Conservation (phyloP, 768 basidiomycete species). For the Suillus luteus region DNA sequence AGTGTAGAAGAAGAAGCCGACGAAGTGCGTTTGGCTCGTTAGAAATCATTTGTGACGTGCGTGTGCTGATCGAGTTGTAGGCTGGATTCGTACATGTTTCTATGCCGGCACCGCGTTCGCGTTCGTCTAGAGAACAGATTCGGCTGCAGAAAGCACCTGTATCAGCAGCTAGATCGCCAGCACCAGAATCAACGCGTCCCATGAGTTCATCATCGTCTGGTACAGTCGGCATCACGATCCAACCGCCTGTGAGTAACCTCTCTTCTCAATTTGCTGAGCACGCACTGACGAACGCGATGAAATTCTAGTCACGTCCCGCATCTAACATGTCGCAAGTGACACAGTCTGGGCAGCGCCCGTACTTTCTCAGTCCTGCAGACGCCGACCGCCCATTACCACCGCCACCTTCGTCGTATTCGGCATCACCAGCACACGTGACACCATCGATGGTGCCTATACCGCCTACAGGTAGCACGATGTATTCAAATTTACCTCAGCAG, state of each 20-base stretch:
- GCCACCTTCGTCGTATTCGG: slow-evolving; percentile 16
- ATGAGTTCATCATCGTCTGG: slow-evolving; percentile 32
- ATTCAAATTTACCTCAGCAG: slow-evolving; percentile 29
- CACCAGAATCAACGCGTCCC: slow-evolving; percentile 23
- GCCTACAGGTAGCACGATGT: slow-evolving; percentile 17
- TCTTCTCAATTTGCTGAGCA: background rate
- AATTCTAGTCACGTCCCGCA: slow-evolving; percentile 17
- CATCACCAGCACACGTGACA: slow-evolving; percentile 6
- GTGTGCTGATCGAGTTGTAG: slow-evolving; percentile 15
- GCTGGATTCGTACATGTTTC: slow-evolving; percentile 38
- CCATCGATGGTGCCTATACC: slow-evolving; percentile 14
- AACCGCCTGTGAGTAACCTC: slow-evolving; percentile 31
- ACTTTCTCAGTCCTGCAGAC: slow-evolving; percentile 43
- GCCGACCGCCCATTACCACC: slow-evolving; percentile 40
- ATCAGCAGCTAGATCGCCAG: slow-evolving; percentile 1
- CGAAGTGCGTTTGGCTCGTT: slow-evolving; percentile 28
- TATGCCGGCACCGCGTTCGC: slow-evolving; percentile 32
- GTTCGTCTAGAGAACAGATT: slow-evolving; percentile 27
- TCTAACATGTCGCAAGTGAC: slow-evolving; percentile 36
- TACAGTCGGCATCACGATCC: slow-evolving; percentile 34
- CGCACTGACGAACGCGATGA: background rate
- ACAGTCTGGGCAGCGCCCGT: slow-evolving; percentile 24
- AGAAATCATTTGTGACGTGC: background rate
- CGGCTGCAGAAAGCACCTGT: background rate
- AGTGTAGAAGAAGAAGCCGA: slow-evolving; percentile 37